phyloP scores from a whole-genome alignment of 768 basidiomycete species.

The Chlorophyllum brunneum region DNA sequence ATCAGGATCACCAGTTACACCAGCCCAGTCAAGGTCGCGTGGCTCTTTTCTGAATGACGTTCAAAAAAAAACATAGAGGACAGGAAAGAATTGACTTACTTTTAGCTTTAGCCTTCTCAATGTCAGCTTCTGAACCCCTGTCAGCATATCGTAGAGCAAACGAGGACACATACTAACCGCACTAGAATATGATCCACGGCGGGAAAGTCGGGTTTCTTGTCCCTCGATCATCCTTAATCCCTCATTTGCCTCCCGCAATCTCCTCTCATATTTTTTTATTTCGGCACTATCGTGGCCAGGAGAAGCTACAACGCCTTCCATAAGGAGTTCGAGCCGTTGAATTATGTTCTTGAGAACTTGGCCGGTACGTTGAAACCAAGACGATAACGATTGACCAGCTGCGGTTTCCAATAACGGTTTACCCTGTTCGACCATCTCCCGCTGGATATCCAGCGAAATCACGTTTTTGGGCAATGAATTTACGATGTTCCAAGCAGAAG shows the following conservation, averaged over 20 bases:
- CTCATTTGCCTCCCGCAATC: neutral
- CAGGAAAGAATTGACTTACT: neutral
- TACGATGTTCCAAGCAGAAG: constrained; percentile 13
- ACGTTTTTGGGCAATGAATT: constrained; percentile 2
- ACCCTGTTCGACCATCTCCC: constrained; percentile 16
- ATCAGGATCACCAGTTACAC: too few species aligned
- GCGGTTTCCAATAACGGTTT: constrained; percentile 11
- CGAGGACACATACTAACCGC: neutral
- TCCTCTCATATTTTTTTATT: neutral
- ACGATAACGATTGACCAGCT: constrained; percentile 11
- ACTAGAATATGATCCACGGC: neutral
- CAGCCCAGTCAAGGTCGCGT: neutral
- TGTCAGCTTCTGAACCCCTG: neutral
- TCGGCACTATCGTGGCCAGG: neutral
- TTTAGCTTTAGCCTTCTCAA: too few species aligned
- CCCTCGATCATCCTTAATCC: neutral
- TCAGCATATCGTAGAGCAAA: neutral
- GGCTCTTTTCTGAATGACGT: neutral
- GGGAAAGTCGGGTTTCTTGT: neutral
- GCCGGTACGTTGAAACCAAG: neutral
- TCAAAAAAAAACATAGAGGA: too few species aligned
- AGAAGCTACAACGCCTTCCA: neutral
- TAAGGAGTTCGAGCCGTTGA: neutral
- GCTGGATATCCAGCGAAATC: constrained; percentile 11
- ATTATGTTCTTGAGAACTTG: neutral